These are phyloP conservation scores for Talaromyces nanjingensis DNA, from an alignment of 495 filamentous ascomycete genomes.

Conservation along the genomic window DNA sequence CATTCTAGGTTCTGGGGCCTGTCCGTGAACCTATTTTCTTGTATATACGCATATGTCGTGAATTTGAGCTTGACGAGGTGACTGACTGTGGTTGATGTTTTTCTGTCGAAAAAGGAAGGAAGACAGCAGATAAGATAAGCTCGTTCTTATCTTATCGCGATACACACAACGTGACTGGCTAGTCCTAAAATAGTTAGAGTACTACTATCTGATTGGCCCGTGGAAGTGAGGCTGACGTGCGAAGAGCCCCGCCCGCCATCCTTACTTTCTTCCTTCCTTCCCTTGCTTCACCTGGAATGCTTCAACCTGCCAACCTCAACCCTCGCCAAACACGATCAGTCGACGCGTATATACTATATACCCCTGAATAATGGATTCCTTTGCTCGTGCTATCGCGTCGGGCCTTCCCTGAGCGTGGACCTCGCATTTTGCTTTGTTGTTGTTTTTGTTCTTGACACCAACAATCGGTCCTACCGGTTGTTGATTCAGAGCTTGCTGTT, in stretches of 20 bases:
- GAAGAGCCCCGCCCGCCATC: background rate
- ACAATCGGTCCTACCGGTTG: background rate
- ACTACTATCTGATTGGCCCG: background rate
- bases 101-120: background rate
- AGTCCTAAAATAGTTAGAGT: background rate
- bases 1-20: background rate
- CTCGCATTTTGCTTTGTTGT: background rate
- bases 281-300: background rate
- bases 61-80: background rate
- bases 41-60: background rate
- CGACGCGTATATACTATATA: background rate
- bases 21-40: too few relatives aligned
- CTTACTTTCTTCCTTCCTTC: background rate
- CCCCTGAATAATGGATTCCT: background rate
- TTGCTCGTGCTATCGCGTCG: background rate
- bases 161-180: background rate
- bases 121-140: background rate
- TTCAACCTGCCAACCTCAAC: background rate
- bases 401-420: background rate
- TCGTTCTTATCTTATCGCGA: background rate
- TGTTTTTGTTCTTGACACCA: background rate
- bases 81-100: background rate
- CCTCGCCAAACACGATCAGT: background rate
- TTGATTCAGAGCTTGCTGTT: background rate
- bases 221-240: constrained; percentile 6